Percentiles rank a stretch among this genome's conserved stretches.
These are phyloP conservation scores for Helotiales sp. DNA, from an alignment of 2,329 filamentous ascomycete genomes.

Conservation along the genomic window DNA sequence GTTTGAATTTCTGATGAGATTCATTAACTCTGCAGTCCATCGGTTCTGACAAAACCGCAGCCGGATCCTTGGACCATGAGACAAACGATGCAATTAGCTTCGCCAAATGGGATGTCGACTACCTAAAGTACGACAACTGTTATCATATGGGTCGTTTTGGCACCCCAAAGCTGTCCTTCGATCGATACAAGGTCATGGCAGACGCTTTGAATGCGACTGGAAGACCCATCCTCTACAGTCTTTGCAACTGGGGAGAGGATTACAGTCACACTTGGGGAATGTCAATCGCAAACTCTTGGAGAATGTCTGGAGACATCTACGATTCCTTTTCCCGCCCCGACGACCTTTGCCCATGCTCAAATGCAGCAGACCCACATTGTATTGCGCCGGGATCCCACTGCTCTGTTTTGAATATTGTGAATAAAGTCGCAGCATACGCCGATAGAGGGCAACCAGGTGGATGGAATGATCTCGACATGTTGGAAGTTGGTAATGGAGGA, in stretches of 20 bases:
- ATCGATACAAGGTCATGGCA: slow-evolving; percentile 42
- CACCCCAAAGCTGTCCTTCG: slow-evolving; percentile 29
- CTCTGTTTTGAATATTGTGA: slow-evolving; percentile 31
- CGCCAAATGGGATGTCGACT: slow-evolving; percentile 56
- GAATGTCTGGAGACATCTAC: slow-evolving; percentile 47
- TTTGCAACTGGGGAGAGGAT: slow-evolving; percentile 54
- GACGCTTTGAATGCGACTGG: slow-evolving; percentile 41
- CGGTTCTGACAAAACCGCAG: slow-evolving; percentile 8
- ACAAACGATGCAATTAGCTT: slow-evolving; percentile 55
- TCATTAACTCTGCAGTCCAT: too few species aligned
- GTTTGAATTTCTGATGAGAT: background rate
- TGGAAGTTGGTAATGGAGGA: slow-evolving; percentile 34
- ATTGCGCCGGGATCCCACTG: slow-evolving; percentile 33
- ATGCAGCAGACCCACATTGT: slow-evolving; percentile 27
- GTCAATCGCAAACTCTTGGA: slow-evolving; percentile 46
- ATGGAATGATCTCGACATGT: slow-evolving; percentile 36
- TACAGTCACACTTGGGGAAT: slow-evolving; percentile 47
- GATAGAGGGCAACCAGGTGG: slow-evolving; percentile 33
- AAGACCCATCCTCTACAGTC: slow-evolving; percentile 42
- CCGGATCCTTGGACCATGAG: slow-evolving; percentile 46
- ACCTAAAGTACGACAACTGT: slow-evolving; percentile 60
- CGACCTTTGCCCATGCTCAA: slow-evolving; percentile 30
- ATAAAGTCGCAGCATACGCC: slow-evolving; percentile 29
- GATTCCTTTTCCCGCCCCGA: slow-evolving; percentile 37
- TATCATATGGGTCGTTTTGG: slow-evolving; percentile 56